These are phyloP conservation scores for Elsinoe arachidis DNA, from an alignment of 2,329 filamentous ascomycete genomes.

Conservation along the genomic window DNA sequence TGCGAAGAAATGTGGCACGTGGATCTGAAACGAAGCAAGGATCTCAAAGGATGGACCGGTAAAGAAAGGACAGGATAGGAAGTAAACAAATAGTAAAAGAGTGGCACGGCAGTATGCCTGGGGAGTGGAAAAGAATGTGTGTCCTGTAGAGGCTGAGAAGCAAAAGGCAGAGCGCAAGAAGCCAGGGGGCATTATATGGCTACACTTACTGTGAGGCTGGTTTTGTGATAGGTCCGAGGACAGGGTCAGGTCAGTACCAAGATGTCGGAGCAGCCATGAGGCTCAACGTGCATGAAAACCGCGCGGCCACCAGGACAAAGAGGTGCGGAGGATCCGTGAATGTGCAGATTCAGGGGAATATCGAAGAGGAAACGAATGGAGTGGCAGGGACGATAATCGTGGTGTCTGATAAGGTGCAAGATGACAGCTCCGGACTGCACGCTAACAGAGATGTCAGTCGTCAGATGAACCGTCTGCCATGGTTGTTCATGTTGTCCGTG, in stretches of 20 bases:
- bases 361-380: too few species aligned
- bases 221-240: not conserved
- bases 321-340: too few species aligned
- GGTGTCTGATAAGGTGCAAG: too few species aligned
- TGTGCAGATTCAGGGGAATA: too few species aligned
- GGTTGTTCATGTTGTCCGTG: too few species aligned
- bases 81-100: slow-evolving; percentile 11
- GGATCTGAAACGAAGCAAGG: slow-evolving; percentile 1
- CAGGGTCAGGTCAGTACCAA: not conserved
- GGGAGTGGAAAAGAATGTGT: not conserved
- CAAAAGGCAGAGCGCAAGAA: not conserved
- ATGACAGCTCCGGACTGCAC: too few species aligned
- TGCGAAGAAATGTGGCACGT: not conserved
- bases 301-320: not conserved
- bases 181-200: slow-evolving; percentile 1
- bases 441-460: too few species aligned
- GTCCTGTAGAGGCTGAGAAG: not conserved
- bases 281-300: not conserved
- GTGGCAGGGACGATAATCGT: too few species aligned
- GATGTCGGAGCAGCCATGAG: not conserved
- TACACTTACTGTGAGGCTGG: not conserved
- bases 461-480: too few species aligned
- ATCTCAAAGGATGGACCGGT: not conserved
- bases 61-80: not conserved
- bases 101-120: not conserved